A percentile compares a stretch with the other conserved stretches of the same genome.
These are phyloP conservation scores for Solanum piurae DNA, from an alignment of 257 asterid species.

Conservation along the genomic window DNA sequence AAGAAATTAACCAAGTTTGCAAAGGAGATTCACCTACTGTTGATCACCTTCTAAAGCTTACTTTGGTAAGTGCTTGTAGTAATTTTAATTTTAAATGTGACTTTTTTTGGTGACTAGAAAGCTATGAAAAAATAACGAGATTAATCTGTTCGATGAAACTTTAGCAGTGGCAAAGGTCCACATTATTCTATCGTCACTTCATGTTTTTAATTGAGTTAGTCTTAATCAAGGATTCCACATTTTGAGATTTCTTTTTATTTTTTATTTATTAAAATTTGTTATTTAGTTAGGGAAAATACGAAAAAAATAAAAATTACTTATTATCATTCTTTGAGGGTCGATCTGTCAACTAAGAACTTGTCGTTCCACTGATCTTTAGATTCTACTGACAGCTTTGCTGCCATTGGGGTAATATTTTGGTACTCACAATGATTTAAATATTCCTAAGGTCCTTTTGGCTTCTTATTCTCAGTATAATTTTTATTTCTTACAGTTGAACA, in stretches of 20 bases:
- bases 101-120: not conserved
- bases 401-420: not conserved
- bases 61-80: constrained; percentile 25
- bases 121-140: rapidly evolving
- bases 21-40: constrained; percentile 31
- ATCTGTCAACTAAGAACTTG: not conserved
- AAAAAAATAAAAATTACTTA: not conserved
- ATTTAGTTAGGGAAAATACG: not conserved
- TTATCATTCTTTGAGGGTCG: not conserved
- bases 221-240: not conserved
- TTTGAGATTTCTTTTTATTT: not conserved
- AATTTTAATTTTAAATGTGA: not conserved
- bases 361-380: not conserved
- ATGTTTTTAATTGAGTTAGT: not conserved
- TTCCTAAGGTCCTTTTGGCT: not conserved
- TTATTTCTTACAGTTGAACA: constrained; percentile 35
- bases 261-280: not conserved
- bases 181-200: not conserved
- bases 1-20: constrained; percentile 50
- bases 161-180: no score
- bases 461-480: not conserved
- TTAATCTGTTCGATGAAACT: not conserved
- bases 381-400: not conserved
- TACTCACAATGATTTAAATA: not conserved
- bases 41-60: constrained; percentile 71